Evolutionary conservation across 306 rosid species (phyloP), one percentile per base, ranked within the genome.

Genomic region (Benincasa hispida): DNA sequence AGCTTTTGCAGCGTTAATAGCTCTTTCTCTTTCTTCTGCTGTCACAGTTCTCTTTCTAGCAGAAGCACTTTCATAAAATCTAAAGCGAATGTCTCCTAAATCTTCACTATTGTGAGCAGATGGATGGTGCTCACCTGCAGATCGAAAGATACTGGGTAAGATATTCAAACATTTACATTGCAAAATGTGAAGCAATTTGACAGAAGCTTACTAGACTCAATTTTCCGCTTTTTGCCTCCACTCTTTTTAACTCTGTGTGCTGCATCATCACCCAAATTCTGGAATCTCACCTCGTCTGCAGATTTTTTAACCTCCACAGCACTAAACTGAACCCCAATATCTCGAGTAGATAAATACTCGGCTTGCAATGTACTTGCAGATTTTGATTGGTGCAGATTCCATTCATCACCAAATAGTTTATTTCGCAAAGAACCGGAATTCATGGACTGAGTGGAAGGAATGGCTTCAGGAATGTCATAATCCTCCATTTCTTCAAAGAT

Each of bases 51-150:
- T 89, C 87, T 95, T 95, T 80, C 99, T 87, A 35, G 97, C 98
- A 74, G 99, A 92, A 54, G 99, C 98, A 85, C 99, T 90, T 87
- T 92, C 97, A 24, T 95, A 95, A 86, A 95, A 95, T 80, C 97
- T 87, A 72, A 80, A 77, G 70, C 96, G 95, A 84, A 90, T 88
- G 65, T 89, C 96, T 17, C 51, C 85, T 73, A 90, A 92, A 69
- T 91, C 90, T 72, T 85, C 95, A 2, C 85, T 83, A 73, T 79
- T 83, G 69, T 79, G 86, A 54, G 86, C 60, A 18, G 97, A 86
- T 66, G 95, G 80, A 73, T 84, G 92, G 76, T 81, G 89, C 66
- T 61, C 84, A 51, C 85, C 99, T 95, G 93, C 85, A 86, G 72
- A 58, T 76, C 18, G 70, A 70, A 60, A 74, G 80, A 57, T 76